phyloP scores from a whole-genome alignment of 179 eudicot species.

The Sideroxylon spinosum region DNA sequence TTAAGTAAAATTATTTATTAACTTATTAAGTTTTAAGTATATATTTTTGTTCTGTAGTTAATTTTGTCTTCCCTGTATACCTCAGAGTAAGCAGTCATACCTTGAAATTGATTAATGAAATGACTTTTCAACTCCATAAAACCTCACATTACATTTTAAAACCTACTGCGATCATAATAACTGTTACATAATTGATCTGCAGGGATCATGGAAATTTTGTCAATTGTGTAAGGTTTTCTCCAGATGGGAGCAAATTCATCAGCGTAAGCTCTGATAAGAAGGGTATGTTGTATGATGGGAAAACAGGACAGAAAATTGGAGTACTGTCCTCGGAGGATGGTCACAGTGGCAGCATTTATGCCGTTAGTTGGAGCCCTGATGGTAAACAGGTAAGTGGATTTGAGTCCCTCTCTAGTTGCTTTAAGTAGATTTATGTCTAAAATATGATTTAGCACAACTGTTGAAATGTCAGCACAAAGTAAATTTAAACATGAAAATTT shows the following conservation, averaged over 20 bases:
- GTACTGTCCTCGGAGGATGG: slow-evolving; percentile 79
- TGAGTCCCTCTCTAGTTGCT: slow-evolving; percentile 3
- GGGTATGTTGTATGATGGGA: slow-evolving; percentile 79
- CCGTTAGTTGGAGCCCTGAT: slow-evolving; percentile 96
- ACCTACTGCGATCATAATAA: not conserved
- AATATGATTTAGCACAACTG: not conserved
- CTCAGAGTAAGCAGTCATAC: not conserved
- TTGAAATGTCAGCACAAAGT: not conserved
- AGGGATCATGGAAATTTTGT: slow-evolving; percentile 94
- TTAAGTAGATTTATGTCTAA: not conserved
- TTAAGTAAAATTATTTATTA: too few species aligned
- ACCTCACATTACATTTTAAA: not conserved
- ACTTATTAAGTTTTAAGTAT: not conserved
- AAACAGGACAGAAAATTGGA: slow-evolving; percentile 81
- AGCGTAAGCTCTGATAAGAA: slow-evolving; percentile 92
- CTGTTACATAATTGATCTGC: slow-evolving; percentile 22
- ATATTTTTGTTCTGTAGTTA: not conserved
- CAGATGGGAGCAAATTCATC: slow-evolving; percentile 87
- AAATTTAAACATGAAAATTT: not conserved
- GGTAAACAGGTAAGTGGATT: slow-evolving; percentile 60
- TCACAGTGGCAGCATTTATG: slow-evolving; percentile 93
- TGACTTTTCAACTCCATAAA: not conserved
- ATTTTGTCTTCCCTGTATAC: not conserved
- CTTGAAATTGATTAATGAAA: not conserved
- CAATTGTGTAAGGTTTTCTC: slow-evolving; percentile 92